Conservation (phyloP, 1,284 basidiomycete species). For the Uromyces viciae-fabae region DNA sequence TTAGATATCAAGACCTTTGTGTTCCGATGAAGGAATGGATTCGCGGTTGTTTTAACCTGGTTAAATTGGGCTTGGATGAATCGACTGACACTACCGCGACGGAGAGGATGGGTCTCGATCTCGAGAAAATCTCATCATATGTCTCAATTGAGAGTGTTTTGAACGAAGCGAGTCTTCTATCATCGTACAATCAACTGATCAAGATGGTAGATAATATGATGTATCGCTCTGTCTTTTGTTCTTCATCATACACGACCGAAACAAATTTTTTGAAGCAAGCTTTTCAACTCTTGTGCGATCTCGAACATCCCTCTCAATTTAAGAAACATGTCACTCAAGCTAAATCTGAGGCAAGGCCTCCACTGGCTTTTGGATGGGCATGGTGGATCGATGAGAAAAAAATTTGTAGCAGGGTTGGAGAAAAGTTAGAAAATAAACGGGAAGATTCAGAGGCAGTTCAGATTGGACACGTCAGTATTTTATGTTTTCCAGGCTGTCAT, state of each 20-base stretch:
- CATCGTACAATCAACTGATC: constrained; percentile 23
- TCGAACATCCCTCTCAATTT: not conserved
- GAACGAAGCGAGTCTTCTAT: constrained; percentile 19
- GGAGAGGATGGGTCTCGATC: not conserved
- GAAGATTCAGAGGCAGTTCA: not conserved
- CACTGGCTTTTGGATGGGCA: constrained; percentile 22
- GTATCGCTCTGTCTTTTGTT: constrained; percentile 13
- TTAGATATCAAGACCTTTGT: constrained; percentile 29
- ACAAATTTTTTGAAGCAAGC: constrained; percentile 5
- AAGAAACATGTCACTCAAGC: not conserved
- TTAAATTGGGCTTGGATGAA: constrained; percentile 13
- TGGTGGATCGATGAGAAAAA: constrained; percentile 29
- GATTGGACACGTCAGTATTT: not conserved
- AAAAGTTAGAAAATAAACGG: not conserved
- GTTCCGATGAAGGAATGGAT: constrained; percentile 38
- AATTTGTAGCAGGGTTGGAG: not conserved
- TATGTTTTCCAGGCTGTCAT: not conserved
- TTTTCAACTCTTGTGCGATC: not conserved
- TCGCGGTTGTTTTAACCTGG: constrained; percentile 18
- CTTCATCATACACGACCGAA: not conserved
- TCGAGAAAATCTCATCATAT: not conserved
- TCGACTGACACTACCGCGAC: not conserved
- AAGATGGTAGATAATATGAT: constrained; percentile 26
- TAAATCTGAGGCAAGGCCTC: not conserved
- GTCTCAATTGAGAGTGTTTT: not conserved